Conservation (phyloP, 1,284 basidiomycete genomes). For the Irpex sp. region DNA sequence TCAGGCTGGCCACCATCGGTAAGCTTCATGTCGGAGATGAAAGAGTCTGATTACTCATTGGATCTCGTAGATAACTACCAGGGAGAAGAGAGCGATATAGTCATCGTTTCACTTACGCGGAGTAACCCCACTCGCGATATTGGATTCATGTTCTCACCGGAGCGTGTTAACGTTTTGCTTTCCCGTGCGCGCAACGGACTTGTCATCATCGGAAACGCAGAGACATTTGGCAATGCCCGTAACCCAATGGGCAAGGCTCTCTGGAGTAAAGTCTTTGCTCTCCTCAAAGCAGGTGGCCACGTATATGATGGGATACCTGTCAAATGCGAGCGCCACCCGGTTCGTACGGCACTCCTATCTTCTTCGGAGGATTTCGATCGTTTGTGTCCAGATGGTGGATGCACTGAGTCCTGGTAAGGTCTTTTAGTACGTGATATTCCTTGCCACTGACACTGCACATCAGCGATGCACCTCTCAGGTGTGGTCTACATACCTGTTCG, state of each 20-base stretch:
- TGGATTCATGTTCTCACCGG: constrained; percentile 64
- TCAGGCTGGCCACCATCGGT: constrained; percentile 65
- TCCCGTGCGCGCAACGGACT: constrained; percentile 60
- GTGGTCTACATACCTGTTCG: constrained; percentile 46
- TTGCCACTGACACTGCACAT: too few species aligned
- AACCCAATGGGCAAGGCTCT: constrained; percentile 41
- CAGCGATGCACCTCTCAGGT: constrained; percentile 44
- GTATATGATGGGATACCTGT: constrained; percentile 59
- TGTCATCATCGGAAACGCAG: constrained; percentile 59
- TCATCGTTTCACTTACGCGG: constrained; percentile 56
- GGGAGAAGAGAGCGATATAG: constrained; percentile 67
- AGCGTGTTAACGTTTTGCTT: constrained; percentile 65
- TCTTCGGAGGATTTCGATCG: constrained; percentile 45
- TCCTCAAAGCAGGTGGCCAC: constrained; percentile 38
- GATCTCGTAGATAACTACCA: constrained; percentile 72
- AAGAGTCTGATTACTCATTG: too few species aligned
- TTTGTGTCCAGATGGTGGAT: constrained; percentile 59
- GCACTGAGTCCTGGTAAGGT: constrained; percentile 54
- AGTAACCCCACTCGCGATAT: constrained; percentile 54
- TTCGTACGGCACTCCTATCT: constrained; percentile 34
- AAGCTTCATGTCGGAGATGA: too few species aligned
- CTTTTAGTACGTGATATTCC: too few species aligned
- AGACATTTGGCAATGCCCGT: constrained; percentile 51
- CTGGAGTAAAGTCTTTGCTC: constrained; percentile 46
- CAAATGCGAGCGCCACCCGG: constrained; percentile 50